phyloP scores from a whole-genome alignment of 352 stramenopile genomes.

The Lagenidium giganteum region DNA sequence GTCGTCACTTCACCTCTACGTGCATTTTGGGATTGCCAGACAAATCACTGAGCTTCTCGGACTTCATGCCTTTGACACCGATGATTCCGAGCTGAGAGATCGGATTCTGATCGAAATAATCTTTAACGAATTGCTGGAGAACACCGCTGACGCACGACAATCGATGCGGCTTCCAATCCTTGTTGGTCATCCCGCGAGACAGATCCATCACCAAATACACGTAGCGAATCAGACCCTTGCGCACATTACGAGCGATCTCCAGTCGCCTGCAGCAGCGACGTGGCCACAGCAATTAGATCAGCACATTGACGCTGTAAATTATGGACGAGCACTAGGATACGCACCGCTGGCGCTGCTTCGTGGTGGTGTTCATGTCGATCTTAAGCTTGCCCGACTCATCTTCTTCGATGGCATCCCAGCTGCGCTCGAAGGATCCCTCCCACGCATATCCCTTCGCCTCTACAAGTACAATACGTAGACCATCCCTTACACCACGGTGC shows the following conservation, averaged over 20 bases:
- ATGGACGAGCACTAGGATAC: too few relatives aligned
- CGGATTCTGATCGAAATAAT: slow-evolving; percentile 95
- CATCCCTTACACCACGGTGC: too few relatives aligned
- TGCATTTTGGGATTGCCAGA: slow-evolving; percentile 86
- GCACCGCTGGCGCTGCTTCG: slow-evolving; percentile 71
- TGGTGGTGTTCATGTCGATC: slow-evolving; percentile 53
- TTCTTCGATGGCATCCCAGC: slow-evolving; percentile 84
- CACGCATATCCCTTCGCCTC: slow-evolving; percentile 64
- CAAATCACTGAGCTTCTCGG: slow-evolving; percentile 89
- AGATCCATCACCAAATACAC: slow-evolving; percentile 83
- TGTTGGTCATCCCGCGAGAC: slow-evolving; percentile 79
- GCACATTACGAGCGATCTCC: slow-evolving; percentile 81
- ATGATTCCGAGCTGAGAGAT: slow-evolving; percentile 91
- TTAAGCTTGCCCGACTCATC: slow-evolving; percentile 81
- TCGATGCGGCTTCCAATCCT: slow-evolving; percentile 86
- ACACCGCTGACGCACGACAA: slow-evolving; percentile 58
- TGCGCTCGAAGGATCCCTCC: slow-evolving; percentile 80
- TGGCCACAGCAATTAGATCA: not conserved
- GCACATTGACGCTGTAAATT: too few relatives aligned
- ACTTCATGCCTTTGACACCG: slow-evolving; percentile 86
- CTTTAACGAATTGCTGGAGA: slow-evolving; percentile 81
- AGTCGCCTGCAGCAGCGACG: slow-evolving; percentile 39
- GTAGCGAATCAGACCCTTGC: slow-evolving; percentile 83
- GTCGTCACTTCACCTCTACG: too few relatives aligned
- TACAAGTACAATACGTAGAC: slow-evolving; percentile 11